Evolutionary conservation across 2,329 filamentous ascomycete genomes (phyloP).

Genomic region (Ustilaginoidea virens): DNA sequence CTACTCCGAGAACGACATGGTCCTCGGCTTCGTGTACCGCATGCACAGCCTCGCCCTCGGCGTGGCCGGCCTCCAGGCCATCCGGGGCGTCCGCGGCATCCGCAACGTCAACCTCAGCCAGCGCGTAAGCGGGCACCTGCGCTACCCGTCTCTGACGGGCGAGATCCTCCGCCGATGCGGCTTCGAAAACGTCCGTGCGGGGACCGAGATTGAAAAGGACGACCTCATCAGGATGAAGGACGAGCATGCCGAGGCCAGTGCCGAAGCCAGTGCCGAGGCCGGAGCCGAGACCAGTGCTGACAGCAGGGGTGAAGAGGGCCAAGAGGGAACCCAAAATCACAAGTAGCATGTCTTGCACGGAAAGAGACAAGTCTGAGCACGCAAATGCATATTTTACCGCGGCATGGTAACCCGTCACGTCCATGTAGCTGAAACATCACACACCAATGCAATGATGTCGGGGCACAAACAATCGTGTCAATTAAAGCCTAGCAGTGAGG

Average conservation of each 20-base stretch:
- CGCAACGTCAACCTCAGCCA: slow-evolving; percentile 37
- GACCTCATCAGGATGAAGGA: slow-evolving; percentile 32
- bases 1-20: slow-evolving; percentile 74
- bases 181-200: slow-evolving; percentile 29
- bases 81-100: slow-evolving; percentile 52
- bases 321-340: not conserved
- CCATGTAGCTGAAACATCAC: no score
- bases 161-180: slow-evolving; percentile 37
- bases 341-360: no score
- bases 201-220: slow-evolving; percentile 33
- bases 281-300: slow-evolving; percentile 11
- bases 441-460: no score
- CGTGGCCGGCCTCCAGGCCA: slow-evolving; percentile 66
- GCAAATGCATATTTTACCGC: no score
- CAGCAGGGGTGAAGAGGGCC: not conserved
- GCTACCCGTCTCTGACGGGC: slow-evolving; percentile 33
- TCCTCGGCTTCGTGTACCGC: slow-evolving; percentile 77
- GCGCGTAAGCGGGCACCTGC: slow-evolving; percentile 36
- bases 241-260: slow-evolving; percentile 15
- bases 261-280: no score
- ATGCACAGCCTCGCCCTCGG: slow-evolving; percentile 71
- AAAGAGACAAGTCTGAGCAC: no score
- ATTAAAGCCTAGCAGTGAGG: no score
- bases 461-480: no score
- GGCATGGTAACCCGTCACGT: no score